Conservation (phyloP, 2,329 filamentous ascomycete species). For the Venturia pyrina region DNA sequence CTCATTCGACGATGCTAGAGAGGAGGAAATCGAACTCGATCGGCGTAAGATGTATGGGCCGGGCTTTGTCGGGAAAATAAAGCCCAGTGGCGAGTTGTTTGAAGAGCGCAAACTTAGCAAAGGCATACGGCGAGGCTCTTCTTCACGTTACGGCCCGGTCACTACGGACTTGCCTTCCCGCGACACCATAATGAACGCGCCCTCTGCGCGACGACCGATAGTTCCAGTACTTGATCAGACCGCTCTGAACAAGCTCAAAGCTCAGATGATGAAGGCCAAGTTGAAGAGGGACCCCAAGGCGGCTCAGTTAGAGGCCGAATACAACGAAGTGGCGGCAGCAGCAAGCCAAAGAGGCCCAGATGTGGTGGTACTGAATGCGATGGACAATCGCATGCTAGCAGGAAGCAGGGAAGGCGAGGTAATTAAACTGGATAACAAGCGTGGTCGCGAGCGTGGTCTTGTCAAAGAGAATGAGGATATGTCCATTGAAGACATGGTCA, state of each 20-base stretch:
- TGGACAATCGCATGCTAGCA: conserved; percentile 83
- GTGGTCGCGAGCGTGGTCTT: conserved; percentile 72
- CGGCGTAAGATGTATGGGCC: conserved; percentile 72
- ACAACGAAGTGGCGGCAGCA: conserved; percentile 59
- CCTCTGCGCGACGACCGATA: conserved; percentile 46
- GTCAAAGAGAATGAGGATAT: conserved; percentile 93
- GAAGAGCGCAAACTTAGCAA: conserved; percentile 55
- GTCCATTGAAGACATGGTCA: conserved; percentile 92
- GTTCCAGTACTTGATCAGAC: conserved; percentile 60
- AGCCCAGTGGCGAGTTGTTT: conserved; percentile 79
- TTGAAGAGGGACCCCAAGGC: conserved; percentile 68
- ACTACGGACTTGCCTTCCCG: conserved; percentile 12
- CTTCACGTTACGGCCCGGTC: conserved; percentile 9
- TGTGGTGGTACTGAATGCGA: conserved; percentile 71
- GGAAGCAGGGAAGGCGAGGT: conserved; percentile 67
- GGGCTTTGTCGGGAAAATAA: conserved; percentile 75
- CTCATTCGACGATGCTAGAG: conserved; percentile 83
- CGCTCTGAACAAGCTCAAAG: conserved; percentile 77
- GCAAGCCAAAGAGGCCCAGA: conserved; percentile 47
- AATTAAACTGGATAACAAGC: conserved; percentile 65
- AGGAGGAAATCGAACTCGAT: conserved; percentile 87
- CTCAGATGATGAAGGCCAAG: conserved; percentile 93
- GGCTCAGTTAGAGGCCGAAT: conserved; percentile 69
- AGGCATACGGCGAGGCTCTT: conserved; percentile 1
- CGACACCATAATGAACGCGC: conserved; percentile 39